These are phyloP conservation scores for Akanthomyces lecanii DNA, from an alignment of 2,329 filamentous ascomycete species.

Conservation along the genomic window DNA sequence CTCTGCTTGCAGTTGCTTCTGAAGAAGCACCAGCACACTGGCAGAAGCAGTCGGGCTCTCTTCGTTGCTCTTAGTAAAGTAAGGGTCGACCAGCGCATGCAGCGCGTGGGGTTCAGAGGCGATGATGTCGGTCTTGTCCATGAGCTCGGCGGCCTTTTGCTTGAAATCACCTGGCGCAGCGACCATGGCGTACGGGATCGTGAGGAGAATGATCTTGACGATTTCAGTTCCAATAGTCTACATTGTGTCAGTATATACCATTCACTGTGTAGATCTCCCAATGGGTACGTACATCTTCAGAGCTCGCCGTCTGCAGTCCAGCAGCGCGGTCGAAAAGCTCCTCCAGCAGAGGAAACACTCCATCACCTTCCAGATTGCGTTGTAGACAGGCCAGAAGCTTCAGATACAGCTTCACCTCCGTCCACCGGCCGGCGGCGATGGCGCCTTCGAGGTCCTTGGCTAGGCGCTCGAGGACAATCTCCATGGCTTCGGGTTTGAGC, in stretches of 20 bases:
- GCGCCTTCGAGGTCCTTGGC: slow-evolving; percentile 60
- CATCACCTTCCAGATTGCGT: slow-evolving; percentile 73
- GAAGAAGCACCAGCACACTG: slow-evolving; percentile 75
- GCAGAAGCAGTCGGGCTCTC: slow-evolving; percentile 58
- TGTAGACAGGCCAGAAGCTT: slow-evolving; percentile 88
- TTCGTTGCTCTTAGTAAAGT: slow-evolving; percentile 59
- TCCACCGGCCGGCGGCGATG: slow-evolving; percentile 74
- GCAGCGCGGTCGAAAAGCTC: slow-evolving; percentile 91
- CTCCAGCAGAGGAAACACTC: slow-evolving; percentile 78
- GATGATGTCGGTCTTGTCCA: slow-evolving; percentile 94
- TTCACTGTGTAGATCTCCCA: not conserved
- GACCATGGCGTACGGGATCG: slow-evolving; percentile 84
- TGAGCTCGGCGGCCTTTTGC: slow-evolving; percentile 69
- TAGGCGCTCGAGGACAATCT: slow-evolving; percentile 63
- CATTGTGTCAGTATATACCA: not conserved
- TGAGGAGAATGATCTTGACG: slow-evolving; percentile 93
- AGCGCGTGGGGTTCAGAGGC: slow-evolving; percentile 82
- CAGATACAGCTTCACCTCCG: slow-evolving; percentile 83
- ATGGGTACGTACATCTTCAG: slow-evolving; percentile 70
- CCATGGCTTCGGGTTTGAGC: slow-evolving; percentile 68
- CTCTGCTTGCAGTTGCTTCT: slow-evolving; percentile 80
- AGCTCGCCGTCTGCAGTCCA: slow-evolving; percentile 86
- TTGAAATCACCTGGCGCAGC: slow-evolving; percentile 66
- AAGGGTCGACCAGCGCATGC: slow-evolving; percentile 83
- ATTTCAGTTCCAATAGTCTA: slow-evolving; percentile 74